Base-by-base conservation (phyloP, 2,329 filamentous ascomycete genomes). In the Penicillium sp. region DNA sequence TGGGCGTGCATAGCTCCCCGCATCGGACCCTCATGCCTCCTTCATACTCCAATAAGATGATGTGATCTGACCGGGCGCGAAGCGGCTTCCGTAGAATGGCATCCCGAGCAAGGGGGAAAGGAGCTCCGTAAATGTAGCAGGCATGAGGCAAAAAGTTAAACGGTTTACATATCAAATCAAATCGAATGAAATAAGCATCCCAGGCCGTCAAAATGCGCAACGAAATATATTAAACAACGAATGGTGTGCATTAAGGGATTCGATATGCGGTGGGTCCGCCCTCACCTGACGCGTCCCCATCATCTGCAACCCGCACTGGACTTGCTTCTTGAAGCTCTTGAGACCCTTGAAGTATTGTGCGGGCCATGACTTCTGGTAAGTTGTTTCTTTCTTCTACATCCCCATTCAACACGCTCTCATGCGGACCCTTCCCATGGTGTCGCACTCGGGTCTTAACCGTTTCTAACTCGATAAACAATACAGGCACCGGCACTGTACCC, bases 221-320 rank as follows among this genome's bases (percentile, higher is more conserved):
- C 9, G 11, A 22, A 4, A 37, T 49, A 49, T 6, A 49, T 49
- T 49, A 49, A 24, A 16, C 13, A 16, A 21, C 37, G 48, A 50
- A 50, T 42, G 24, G 22, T 39, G 48, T 42, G 37, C 26, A 37
- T 16, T 24, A 24, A 42, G 33, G 26, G 24, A n/a, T n/a, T 42
- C 24, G 14, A 50, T 29, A 24, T 22, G 19, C 29, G 24, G 39
- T 44, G 31, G 29, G 51, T 44, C 39, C 24, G 43, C 21, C 11
- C 49, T 53, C 54, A 56, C 54, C 54, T 56, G 54, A 56, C 54
- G 33, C 49, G 48, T 45, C 39, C 24, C 22, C 31, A 55, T 51
- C 48, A 56, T 52, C 54, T 33, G 29, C 54, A 42, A 24, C 21
- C 19, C 21, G 26, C 35, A 37, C 24, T 49, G 27, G 29, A 27